Evolutionary conservation across 1,284 basidiomycete species (phyloP).

Genomic region (Ustilago curta): DNA sequence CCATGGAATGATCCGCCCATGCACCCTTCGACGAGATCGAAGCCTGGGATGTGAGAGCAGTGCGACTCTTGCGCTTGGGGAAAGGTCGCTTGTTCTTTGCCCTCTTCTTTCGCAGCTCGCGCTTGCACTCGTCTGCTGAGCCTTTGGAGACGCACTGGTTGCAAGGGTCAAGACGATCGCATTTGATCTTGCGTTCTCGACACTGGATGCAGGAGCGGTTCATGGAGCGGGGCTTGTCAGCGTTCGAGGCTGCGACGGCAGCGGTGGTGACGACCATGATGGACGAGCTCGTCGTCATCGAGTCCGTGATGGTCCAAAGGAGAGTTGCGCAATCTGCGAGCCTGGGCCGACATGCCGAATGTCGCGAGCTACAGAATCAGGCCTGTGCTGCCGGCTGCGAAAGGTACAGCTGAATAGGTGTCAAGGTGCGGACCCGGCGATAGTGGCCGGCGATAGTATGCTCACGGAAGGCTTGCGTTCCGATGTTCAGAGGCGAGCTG

Average conservation of each 20-base stretch:
- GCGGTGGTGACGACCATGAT: constrained; percentile 14
- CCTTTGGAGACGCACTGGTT: constrained; percentile 36
- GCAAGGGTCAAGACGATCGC: constrained; percentile 45
- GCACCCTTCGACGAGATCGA: neutral
- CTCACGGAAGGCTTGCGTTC: neutral
- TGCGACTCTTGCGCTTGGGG: constrained; percentile 33
- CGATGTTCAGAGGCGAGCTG: too few relatives aligned
- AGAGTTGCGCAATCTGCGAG: neutral
- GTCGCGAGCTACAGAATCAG: too few relatives aligned
- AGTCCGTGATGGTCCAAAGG: neutral
- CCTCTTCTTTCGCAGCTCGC: constrained; percentile 45
- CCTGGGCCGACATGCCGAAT: neutral
- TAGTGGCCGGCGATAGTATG: too few relatives aligned
- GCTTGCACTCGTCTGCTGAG: constrained; percentile 28
- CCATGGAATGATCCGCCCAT: constrained; percentile 25
- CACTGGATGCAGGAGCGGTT: constrained; percentile 50
- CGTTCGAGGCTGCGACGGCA: neutral
- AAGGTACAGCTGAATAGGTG: neutral
- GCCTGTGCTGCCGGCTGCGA: too few relatives aligned
- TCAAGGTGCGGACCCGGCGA: neutral
- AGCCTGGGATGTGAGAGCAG: neutral
- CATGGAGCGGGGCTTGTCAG: constrained; percentile 21
- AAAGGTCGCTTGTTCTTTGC: constrained; percentile 47
- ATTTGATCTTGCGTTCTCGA: constrained; percentile 49
- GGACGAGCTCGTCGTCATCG: neutral